A percentile compares a stretch with the other conserved stretches of the same genome.
Conservation (phyloP, 176 grass and related monocot genomes). For the Aechmea fasciata region DNA sequence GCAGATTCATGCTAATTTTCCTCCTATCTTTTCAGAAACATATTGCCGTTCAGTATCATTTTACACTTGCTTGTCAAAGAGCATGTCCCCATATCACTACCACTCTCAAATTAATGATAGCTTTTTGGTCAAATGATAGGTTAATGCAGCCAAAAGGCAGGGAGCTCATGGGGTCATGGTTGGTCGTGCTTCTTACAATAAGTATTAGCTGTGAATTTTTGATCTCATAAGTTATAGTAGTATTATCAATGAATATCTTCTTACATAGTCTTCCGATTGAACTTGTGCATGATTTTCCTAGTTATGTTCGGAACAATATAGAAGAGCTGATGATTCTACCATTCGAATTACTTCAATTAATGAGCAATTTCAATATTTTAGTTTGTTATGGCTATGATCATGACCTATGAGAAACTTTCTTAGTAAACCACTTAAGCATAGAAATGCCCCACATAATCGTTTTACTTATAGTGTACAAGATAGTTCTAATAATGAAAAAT, state of each 20-base stretch:
- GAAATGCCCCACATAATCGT: too few relatives aligned
- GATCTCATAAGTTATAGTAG: neutral
- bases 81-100: neutral
- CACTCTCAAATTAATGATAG: constrained; percentile 1
- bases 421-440: too few relatives aligned
- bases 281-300: neutral
- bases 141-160: constrained; percentile 54
- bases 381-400: neutral
- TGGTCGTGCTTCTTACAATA: constrained; percentile 91
- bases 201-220: constrained; percentile 32
- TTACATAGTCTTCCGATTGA: neutral
- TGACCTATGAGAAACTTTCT: too few relatives aligned
- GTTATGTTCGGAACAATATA: constrained; percentile 5
- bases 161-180: constrained; percentile 86
- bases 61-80: neutral
- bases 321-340: constrained; percentile 1
- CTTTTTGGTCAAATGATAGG: constrained; percentile 33
- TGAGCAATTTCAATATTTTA: neutral
- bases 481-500: too few relatives aligned
- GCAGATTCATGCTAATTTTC: too few relatives aligned
- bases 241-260: neutral
- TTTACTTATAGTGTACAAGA: too few relatives aligned
- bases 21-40: too few relatives aligned
- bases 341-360: constrained; percentile 4
- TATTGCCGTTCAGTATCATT: too few relatives aligned